Percentiles rank a stretch among this genome's conserved stretches.
phyloP scores from a whole-genome alignment of 2,329 filamentous ascomycete genomes.

The Cadophora sp. region DNA sequence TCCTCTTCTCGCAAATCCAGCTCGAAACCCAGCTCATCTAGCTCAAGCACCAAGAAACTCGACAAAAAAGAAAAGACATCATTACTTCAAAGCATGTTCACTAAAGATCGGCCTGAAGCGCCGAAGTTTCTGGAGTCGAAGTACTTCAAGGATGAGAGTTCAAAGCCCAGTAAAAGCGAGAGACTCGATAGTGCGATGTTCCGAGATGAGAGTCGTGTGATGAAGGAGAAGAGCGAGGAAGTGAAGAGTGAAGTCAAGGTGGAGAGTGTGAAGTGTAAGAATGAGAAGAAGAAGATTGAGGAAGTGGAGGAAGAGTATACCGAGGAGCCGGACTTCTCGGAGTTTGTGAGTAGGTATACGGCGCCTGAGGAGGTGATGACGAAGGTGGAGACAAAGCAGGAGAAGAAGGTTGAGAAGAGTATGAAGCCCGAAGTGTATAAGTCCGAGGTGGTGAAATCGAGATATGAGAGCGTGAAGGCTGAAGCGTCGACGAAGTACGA shows the following conservation, averaged over 20 bases:
- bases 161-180: not conserved
- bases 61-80: not conserved
- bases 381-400: not conserved
- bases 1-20: not conserved
- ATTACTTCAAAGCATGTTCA: not conserved
- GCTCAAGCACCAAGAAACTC: not conserved
- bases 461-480: not conserved
- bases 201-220: not conserved
- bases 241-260: not conserved
- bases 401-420: constrained; percentile 1
- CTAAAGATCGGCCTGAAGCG: not conserved
- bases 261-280: not conserved
- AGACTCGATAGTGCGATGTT: constrained; percentile 1
- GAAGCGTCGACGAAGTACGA: not conserved
- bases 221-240: not conserved
- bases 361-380: not conserved
- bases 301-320: not conserved
- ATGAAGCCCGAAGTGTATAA: not conserved
- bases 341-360: not conserved
- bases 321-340: not conserved
- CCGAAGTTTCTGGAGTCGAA: not conserved
- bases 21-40: no score
- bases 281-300: not conserved
- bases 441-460: not conserved
- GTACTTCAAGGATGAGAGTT: not conserved